Percentiles rank a stretch among this genome's conserved stretches.
phyloP scores from a whole-genome alignment of 129 eudicot species.

The Ambrosia trifida region DNA sequence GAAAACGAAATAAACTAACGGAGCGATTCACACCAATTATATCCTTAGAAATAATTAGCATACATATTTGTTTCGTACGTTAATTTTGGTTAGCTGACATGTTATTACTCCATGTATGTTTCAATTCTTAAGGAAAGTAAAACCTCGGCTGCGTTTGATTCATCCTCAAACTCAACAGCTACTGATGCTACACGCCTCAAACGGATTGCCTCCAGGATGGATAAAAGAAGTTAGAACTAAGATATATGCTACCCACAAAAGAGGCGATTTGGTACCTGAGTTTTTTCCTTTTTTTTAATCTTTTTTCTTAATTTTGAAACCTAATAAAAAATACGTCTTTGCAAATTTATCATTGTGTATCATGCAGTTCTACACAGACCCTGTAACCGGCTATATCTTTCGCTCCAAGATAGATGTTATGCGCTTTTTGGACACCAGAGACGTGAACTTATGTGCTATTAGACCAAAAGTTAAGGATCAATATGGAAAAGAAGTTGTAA shows the following conservation, averaged over 20 bases:
- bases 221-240: conserved; percentile 58
- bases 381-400: conserved; percentile 53
- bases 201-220: conserved; percentile 83
- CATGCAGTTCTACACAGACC: conserved; percentile 62
- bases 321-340: background rate
- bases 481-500: conserved; percentile 33
- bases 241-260: conserved; percentile 30
- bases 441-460: conserved; percentile 49
- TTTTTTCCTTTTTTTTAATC: background rate
- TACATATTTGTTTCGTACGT: background rate
- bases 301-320: background rate
- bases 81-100: conserved; percentile 16
- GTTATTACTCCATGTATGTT: conserved; percentile 18
- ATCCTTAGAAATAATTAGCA: no score
- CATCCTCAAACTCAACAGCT: conserved; percentile 18
- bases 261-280: conserved; percentile 56
- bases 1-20: no score
- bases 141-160: conserved; percentile 25
- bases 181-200: conserved; percentile 15
- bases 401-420: conserved; percentile 66
- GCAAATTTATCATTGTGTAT: conserved; percentile 3
- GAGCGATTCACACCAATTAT: no score
- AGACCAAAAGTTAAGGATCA: conserved; percentile 49
- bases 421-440: conserved; percentile 68
- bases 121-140: conserved; percentile 10